A percentile compares a stretch with the other conserved stretches of the same genome.
phyloP scores from a whole-genome alignment of 345 rosid species.

The Hibiscus trionum region DNA sequence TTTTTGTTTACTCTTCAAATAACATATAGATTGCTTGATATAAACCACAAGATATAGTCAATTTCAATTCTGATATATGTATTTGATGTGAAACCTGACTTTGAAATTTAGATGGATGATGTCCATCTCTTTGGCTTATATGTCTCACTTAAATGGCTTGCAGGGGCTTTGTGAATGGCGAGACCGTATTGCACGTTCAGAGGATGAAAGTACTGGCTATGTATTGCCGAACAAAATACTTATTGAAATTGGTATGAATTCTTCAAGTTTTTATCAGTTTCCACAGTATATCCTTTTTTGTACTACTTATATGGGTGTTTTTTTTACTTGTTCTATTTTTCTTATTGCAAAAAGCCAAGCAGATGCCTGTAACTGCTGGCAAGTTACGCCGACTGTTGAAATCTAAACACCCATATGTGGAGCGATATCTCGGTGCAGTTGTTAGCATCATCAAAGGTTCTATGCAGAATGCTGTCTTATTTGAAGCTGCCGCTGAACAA shows the following conservation, averaged over 20 bases:
- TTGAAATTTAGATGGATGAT: neutral
- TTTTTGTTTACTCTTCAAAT: too few relatives aligned
- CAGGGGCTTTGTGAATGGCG: constrained; percentile 61
- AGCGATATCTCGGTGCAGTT: constrained; percentile 48
- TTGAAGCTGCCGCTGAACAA: constrained; percentile 34
- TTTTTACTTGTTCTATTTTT: neutral
- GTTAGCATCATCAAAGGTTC: constrained; percentile 54
- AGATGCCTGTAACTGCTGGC: constrained; percentile 9
- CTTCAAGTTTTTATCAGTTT: neutral
- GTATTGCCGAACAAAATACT: constrained; percentile 75
- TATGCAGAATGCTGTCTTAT: constrained; percentile 57
- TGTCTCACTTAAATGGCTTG: constrained; percentile 18
- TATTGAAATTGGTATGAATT: constrained; percentile 63
- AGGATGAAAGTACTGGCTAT: constrained; percentile 88
- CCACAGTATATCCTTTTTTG: neutral
- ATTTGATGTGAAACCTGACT: neutral
- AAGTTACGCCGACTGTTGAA: too few relatives aligned
- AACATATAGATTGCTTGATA: too few relatives aligned
- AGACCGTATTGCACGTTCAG: constrained; percentile 63
- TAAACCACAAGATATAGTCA: too few relatives aligned
- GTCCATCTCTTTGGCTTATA: neutral
- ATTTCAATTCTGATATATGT: too few relatives aligned
- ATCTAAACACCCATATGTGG: constrained; percentile 30
- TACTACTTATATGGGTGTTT: neutral
- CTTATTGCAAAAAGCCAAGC: constrained; percentile 50